Evolutionary conservation across 1,284 basidiomycete genomes (phyloP), one percentile per base, ranked within the genome.

Genomic region (Cerioporus squamosus): DNA sequence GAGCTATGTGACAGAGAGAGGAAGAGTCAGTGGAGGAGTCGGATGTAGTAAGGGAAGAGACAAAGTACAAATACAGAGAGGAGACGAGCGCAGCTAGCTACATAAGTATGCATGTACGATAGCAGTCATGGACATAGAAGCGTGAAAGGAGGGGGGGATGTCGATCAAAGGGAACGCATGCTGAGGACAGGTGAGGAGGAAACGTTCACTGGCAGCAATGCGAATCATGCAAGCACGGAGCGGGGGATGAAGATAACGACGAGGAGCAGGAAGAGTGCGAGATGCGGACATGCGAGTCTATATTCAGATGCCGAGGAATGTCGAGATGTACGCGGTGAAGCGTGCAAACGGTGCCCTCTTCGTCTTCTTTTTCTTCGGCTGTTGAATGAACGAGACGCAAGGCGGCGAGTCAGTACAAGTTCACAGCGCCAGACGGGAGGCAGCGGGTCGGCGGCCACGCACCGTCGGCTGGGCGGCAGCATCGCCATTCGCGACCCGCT

Each of bases 291-390:
- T 47, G 42, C 29, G 39, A 26, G 24, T 45, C 43, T 44, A 39
- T 42, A 18, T 39, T 66, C 60, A 70, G 43, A 70, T 56, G 17
- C 68, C 68, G 55, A 71, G 67, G 66, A 71, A 71, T 5, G 69
- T 62, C 31, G 69, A 69, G 31, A 71, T 61, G 59, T 71, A 69
- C 47, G 69, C 66, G n/a, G 69, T 71, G 54, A 69, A 56, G 33
- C 69, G 66, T 7, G 69, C 69, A 31, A 69, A 67, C 38, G 63
- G 68, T 51, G 68, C 68, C 60, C 68, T 72, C 65, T 54, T 65
- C 53, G 66, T 67, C 66, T 66, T 68, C 55, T 63, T 61, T 56
- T 61, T 66, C 59, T 62, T 67, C 44, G 53, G 53, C 60, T 62
- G 55, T 47, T 26, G 7, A 24, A 22, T 20, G 22, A 8, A 29